Base-by-base conservation (phyloP, 177 flowering plant genomes). In the Tripterygium wilfordii region DNA sequence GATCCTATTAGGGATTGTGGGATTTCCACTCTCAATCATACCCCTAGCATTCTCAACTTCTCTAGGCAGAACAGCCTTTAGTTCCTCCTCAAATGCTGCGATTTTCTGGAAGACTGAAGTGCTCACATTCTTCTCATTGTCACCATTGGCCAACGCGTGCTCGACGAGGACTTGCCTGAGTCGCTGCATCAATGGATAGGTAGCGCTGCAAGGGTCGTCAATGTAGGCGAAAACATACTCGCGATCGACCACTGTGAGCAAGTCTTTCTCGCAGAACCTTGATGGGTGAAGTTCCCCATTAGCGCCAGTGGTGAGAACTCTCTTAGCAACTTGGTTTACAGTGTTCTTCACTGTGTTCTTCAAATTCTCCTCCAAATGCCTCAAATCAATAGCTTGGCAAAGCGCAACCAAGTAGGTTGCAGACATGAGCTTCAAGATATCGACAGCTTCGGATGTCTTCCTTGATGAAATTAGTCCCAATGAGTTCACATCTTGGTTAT, bases 401-500 rank as follows among this genome's bases (percentile, higher is more conserved):
- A 85, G 63, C 0, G 76, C 90, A 5, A 80, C 73, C 28, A 85
- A 29, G 70, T 36, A 85, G 1, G 84, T 83, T 0, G 88, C 24
- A 0, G 80, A 73, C 95, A 86, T 86, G 24, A 86, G 75, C 74
- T 85, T 80, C 54, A 85, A 49, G 14, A 85, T 75, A 20, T 83
- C 87, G 1, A 85, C 63, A 0, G 90, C 85, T 53, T 85, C 95
- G 2, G 77, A 75, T 4, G 90, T 85, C 29, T 85, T 85, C 38
- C 90, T 40, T 0, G 90, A 59, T 14, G 95, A 85, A 41, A 85
- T 85, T 41, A 85, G 42, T 0, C 95, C 95, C 39, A 85, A 33
- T 0, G 95, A 85, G 62, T 85, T 85, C 37, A 85, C 95, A 52
- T 85, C 95, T 50, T n/a, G n/a, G n/a, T n/a, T n/a, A n/a, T n/a